Base-by-base conservation (phyloP, 495 filamentous ascomycete species). In the Opeltia flavorubescens region DNA sequence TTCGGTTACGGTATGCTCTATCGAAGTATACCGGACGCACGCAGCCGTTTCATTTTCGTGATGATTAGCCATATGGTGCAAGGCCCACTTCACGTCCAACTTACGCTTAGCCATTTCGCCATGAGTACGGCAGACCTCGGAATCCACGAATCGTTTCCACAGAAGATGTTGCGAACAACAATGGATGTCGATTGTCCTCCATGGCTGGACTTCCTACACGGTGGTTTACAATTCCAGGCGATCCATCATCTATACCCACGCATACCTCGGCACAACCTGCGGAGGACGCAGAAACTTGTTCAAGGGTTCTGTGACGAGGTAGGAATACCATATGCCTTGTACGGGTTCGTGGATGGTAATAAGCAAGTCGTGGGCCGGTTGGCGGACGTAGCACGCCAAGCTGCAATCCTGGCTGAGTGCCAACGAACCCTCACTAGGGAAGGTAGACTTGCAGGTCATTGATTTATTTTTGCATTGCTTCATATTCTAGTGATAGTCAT, bases 151-250 rank as follows among this genome's bases (percentile, higher is more conserved):
- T 89, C 83, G 12, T 98, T 96, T 61, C 81, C 91, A 2, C 91
- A 98, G 66, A 86, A 83, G 63, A 95, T 95, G 91, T 72, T 98
- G 42, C 76, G 91, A 47, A 98, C 91, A 9, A 95, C 91, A 6
- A 95, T 95, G 91, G 91, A 98, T 50, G 83, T 98, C 15, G 89
- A 95, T 59, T 98, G 91, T 59, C 86, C 91, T 1, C 68, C 78
- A 25, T 98, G 91, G 91, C 70, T 98, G 15, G 91, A 98, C 57
- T 98, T 93, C 61, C 77, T 98, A 62, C 91, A 98, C 56, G 91
- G 91, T 15, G 91, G 91, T 29, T 66, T 98, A 58, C 91, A 98
- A 62, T 96, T 95, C 61, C 91, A 98, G 62, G 91, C 83, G 26
- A 84, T 98, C 47, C 91, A 98, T 53, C 91, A 98, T 61, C 70